Base-by-base conservation (phyloP, 2,329 filamentous ascomycete genomes). In the Didymella segeticola region DNA sequence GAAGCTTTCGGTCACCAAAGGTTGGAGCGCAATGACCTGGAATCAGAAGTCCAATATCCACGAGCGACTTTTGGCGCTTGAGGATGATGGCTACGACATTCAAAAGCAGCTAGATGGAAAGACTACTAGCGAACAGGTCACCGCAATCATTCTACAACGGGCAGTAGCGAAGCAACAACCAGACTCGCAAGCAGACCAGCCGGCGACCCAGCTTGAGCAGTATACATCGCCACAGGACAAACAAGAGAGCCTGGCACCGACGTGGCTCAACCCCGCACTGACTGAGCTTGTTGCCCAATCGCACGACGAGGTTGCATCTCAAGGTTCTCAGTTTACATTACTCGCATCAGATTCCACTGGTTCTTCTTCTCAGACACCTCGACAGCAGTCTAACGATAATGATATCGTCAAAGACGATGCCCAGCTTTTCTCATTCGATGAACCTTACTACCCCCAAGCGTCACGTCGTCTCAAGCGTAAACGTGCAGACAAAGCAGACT, bases 11-110 rank as follows among this genome's bases (percentile, higher is more conserved):
- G 22, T 54, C 2, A 11, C n/a, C 4, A 53, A 53, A 14, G 38
- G n/a, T 1, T 56, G 53, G 53, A 49, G 53, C 26, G 26, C 31
- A 3, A 12, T 41, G 5, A 55, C 57, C 26, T 52, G 51, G 57
- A 52, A 33, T 3, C 43, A 54, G 19, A 56, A 56, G 20, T 37
- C 47, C 1, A 56, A 46, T 6, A 20, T 56, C 2, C 39, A 31
- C 12, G 53, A 56, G 20, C 53, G 53, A 1, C 42, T 47, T 3
- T 11, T 56, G 10, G 14, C 51, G 2, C 31, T 56, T 4, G 53
- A 56, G 17, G 15, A 29, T 3, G 47, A 43, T 12, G 42, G 47
- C 0, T 41, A 30, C 6, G 47, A 42, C 11, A 45, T 52, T n/a
- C 2, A 5, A 1, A n/a, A 12, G 10, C 2, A 50, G 5, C 34